phyloP scores from a whole-genome alignment of 768 basidiomycete genomes.

The Auricularia cornea region DNA sequence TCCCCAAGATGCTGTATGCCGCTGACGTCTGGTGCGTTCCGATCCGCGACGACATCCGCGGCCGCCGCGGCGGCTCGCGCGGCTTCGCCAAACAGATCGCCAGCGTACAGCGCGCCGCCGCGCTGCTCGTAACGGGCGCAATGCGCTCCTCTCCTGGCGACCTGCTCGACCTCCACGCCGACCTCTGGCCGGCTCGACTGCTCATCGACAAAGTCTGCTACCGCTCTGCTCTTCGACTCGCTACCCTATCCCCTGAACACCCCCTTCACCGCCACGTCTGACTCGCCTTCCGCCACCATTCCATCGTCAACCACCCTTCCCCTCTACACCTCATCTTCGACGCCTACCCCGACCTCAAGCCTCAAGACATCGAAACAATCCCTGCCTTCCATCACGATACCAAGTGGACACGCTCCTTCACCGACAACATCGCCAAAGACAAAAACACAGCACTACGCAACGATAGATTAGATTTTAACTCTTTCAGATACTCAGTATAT shows the following conservation, averaged over 20 bases:
- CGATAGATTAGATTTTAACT: not conserved
- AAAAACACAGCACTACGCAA: not conserved
- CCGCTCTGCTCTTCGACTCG: too few relatives aligned
- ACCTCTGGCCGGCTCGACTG: constrained; percentile 14
- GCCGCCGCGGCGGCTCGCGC: not conserved
- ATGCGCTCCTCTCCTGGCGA: constrained; percentile 17
- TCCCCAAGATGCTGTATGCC: too few relatives aligned
- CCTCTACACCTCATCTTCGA: constrained; percentile 18
- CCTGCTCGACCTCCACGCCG: constrained; percentile 13
- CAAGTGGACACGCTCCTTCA: not conserved
- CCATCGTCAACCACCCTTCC: constrained; percentile 6
- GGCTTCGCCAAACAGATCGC: constrained; percentile 8
- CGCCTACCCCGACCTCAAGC: constrained; percentile 1
- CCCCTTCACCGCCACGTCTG: too few relatives aligned
- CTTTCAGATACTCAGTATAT: too few relatives aligned
- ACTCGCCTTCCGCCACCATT: not conserved
- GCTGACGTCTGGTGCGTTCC: too few relatives aligned
- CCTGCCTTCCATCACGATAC: not conserved
- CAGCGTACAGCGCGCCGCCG: constrained; percentile 16
- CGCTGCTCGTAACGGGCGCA: constrained; percentile 17
- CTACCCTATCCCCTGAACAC: too few relatives aligned
- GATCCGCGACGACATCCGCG: too few relatives aligned
- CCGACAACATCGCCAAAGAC: not conserved
- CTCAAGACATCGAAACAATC: constrained; percentile 14
- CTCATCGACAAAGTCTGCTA: too few relatives aligned